phyloP scores from a whole-genome alignment of 805 yeast species.

The Komagataella populi region DNA sequence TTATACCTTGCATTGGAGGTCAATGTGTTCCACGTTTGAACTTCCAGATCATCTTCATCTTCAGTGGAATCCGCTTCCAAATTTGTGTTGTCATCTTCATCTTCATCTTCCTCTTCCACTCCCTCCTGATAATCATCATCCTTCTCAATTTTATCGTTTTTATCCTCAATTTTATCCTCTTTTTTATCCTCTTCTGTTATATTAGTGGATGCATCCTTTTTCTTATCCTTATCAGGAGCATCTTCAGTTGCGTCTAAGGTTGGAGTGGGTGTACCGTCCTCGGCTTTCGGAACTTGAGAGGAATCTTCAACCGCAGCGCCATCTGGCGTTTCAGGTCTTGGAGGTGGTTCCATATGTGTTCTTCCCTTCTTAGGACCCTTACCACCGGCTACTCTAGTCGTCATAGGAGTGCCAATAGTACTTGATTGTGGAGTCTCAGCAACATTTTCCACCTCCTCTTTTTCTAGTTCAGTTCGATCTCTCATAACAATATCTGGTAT shows the following conservation, averaged over 20 bases:
- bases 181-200: background rate
- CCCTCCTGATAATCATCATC: background rate
- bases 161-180: conserved; percentile 5
- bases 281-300: background rate
- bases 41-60: conserved; percentile 64
- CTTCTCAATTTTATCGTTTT: conserved; percentile 5
- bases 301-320: background rate
- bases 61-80: conserved; percentile 22
- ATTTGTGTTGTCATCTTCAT: conserved; percentile 27
- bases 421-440: conserved; percentile 13
- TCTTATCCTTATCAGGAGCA: background rate
- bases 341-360: background rate
- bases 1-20: conserved; percentile 73
- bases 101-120: conserved; percentile 23
- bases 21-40: conserved; percentile 71
- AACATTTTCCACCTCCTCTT: conserved; percentile 37
- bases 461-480: conserved; percentile 59
- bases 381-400: conserved; percentile 17
- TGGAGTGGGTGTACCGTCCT: background rate
- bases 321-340: background rate
- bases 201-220: background rate
- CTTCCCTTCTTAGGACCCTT: conserved; percentile 23
- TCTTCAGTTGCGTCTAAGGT: conserved; percentile 7
- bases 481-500: conserved; percentile 82
- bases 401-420: conserved; percentile 6